Evolutionary conservation across 140 eudicot species (phyloP), one percentile per base, ranked within the genome.

Genomic region (Flaveria floridana): DNA sequence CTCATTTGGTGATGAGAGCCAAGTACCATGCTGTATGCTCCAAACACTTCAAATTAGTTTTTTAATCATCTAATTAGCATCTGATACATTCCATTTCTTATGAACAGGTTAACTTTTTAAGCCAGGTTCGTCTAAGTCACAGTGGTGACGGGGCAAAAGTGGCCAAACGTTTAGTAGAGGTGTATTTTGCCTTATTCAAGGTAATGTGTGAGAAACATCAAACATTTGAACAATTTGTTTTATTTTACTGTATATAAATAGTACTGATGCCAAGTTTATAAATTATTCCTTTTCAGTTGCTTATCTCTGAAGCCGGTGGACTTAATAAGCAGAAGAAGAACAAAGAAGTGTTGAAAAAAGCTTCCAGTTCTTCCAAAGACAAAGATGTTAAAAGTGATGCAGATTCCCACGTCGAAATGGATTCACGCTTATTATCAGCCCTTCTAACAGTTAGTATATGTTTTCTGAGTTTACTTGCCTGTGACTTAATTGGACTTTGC

Each of bases 141-240:
- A 52, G n/a, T 53, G 96, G 92, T 19, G 97, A 95, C 64, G 99
- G 99, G 56, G 86, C 92, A 56, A 87, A 83, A 82, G 89, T 88
- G 65, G 99, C 97, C 71, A 95, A 95, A 76, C 86, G 92, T 7
- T 79, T 95, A 84, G 84, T 95, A 28, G 97, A 91, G 78, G 95
- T 95, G 18, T 91, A 95, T 77, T 95, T 95, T 87, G 97, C 95
- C 55, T 80, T 95, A 58, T 95, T 91, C 50, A 95, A 90, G 99
- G 99, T 95, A 84, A 75, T 44, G 23, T 25, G 63, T 34, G 44
- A 18, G 64, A 80, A 41, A 46, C 18, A 2, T 37, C 41, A 37
- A 14, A 37, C 11, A 23, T 65, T 65, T 0, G 34, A 66, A 41
- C 1, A 19, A 30, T 34, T 39, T 7, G 10, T 16, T 21, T 13